A percentile compares a stretch with the other conserved stretches of the same genome.
Evolutionary conservation across 2,329 filamentous ascomycete species (phyloP).

Genomic region (Microcyclosporella mali): DNA sequence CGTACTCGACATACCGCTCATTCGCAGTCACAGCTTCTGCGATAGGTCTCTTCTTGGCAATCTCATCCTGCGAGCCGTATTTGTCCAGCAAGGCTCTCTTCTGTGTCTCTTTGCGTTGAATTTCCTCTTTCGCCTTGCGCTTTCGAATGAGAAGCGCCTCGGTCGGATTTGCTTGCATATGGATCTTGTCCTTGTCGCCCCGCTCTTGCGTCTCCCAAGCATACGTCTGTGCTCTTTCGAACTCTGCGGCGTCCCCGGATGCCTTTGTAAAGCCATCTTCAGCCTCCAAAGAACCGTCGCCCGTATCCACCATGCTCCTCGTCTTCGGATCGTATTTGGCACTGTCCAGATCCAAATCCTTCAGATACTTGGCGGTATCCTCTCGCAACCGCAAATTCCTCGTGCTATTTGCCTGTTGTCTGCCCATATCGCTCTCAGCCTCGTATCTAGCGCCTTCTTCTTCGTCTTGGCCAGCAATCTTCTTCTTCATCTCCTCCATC

Average conservation of each 20-base stretch:
- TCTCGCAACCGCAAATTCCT: conserved; percentile 86
- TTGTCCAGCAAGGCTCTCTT: conserved; percentile 69
- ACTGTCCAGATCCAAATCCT: conserved; percentile 91
- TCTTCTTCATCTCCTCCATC: conserved; percentile 65
- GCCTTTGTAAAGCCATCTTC: conserved; percentile 88
- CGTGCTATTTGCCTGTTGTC: conserved; percentile 84
- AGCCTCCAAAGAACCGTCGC: conserved; percentile 77
- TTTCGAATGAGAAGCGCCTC: conserved; percentile 79
- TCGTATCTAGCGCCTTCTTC: conserved; percentile 65
- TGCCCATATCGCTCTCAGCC: conserved; percentile 93
- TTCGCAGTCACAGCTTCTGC: conserved; percentile 68
- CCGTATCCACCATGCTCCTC: conserved; percentile 63
- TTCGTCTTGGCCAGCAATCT: conserved; percentile 38
- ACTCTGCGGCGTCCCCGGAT: conserved; percentile 86
- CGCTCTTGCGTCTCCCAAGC: conserved; percentile 94
- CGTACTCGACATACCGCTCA: conserved; percentile 88
- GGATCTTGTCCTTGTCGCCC: conserved; percentile 68
- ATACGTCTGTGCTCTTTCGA: conserved; percentile 80
- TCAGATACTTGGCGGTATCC: conserved; percentile 92
- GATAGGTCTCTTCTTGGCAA: conserved; percentile 52
- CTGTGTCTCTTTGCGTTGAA: conserved; percentile 60
- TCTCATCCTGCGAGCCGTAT: conserved; percentile 66
- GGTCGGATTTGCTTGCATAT: conserved; percentile 94
- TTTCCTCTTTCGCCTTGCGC: conserved; percentile 68
- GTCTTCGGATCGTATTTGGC: conserved; percentile 98